Conservation (phyloP, 306 rosid species). For the Glycine tomentella region DNA sequence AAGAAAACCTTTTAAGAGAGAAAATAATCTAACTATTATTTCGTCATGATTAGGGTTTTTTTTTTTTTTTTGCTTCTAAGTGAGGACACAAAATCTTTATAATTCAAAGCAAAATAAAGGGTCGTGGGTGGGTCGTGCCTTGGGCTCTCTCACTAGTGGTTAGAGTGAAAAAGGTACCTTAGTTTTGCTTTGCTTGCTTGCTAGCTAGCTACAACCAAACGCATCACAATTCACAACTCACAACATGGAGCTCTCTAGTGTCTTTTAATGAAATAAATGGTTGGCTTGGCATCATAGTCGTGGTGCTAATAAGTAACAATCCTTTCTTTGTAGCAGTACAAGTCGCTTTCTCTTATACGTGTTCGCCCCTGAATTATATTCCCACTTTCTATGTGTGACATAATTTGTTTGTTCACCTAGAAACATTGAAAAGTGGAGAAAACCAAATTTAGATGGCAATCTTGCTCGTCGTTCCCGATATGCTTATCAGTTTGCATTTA, state of each 20-base stretch:
- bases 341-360: conserved; percentile 65
- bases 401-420: conserved; percentile 58
- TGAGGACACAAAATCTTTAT: conserved; percentile 54
- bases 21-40: not conserved
- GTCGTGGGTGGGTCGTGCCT: conserved; percentile 54
- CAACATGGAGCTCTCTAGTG: not conserved
- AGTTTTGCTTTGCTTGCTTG: conserved; percentile 31
- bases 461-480: conserved; percentile 9
- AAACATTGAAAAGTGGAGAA: conserved; percentile 44
- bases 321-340: conserved; percentile 38
- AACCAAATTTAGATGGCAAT: not conserved
- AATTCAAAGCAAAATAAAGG: conserved; percentile 48
- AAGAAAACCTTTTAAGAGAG: conserved; percentile 30
- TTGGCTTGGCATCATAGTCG: conserved; percentile 62
- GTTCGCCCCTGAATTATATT: conserved; percentile 39
- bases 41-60: not conserved
- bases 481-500: not conserved
- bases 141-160: conserved; percentile 47
- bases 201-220: conserved; percentile 44
- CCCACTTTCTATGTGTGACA: conserved; percentile 40
- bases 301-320: conserved; percentile 46
- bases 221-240: not conserved
- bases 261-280: not conserved
- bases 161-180: conserved; percentile 42
- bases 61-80: conserved; percentile 56